Conservation (phyloP, 768 basidiomycete genomes). For the Suillus tomentosus region DNA sequence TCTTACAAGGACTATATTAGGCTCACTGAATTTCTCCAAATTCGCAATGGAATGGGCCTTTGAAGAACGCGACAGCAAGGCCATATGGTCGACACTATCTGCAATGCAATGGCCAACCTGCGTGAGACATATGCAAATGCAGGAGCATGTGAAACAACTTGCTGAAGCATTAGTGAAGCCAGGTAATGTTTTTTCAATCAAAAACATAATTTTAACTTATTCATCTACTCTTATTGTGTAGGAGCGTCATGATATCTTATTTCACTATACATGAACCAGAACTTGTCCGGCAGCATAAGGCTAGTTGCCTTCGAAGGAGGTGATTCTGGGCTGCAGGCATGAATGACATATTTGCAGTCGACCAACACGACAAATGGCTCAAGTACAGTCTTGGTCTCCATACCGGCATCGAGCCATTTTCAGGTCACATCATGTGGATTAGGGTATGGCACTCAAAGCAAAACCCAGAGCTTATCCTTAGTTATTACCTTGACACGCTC, state of each 20-base stretch:
- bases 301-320: conserved; percentile 17
- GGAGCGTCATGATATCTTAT: neutral
- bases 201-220: no score
- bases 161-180: no score
- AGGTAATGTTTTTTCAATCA: no score
- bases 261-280: conserved; percentile 20
- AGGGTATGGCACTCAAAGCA: no score
- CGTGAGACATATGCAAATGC: neutral
- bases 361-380: conserved; percentile 52
- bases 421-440: no score
- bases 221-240: no score
- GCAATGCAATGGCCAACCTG: neutral
- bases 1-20: neutral
- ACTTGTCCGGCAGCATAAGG: conserved; percentile 21
- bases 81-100: neutral
- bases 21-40: neutral
- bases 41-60: neutral
- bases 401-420: neutral
- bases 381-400: conserved; percentile 40
- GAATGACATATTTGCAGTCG: conserved; percentile 38
- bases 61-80: neutral
- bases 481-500: no score
- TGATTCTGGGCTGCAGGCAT: conserved; percentile 37
- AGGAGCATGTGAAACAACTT: neutral
- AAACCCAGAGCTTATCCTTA: no score